These are phyloP conservation scores for Trichoderma atrobrunneum DNA, from an alignment of 2,329 filamentous ascomycete genomes.

Conservation along the genomic window DNA sequence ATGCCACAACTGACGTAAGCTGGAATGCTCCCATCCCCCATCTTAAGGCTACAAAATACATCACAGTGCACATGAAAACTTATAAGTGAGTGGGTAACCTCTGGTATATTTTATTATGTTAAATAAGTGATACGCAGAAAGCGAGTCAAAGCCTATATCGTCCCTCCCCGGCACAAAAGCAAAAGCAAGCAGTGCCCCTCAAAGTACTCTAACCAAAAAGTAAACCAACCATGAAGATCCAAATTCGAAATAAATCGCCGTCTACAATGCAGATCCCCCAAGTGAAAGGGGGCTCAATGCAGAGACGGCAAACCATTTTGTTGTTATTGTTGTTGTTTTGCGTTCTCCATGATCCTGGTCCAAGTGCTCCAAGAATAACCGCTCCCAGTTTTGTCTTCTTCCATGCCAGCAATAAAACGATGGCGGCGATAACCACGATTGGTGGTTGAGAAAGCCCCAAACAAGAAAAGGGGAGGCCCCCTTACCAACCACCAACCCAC, in stretches of 20 bases:
- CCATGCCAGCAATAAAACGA: constrained; percentile 11
- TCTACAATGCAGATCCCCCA: constrained; percentile 5
- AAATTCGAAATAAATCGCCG: background rate
- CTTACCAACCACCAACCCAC: constrained; percentile 90
- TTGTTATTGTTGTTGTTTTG: background rate
- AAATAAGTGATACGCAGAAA: constrained; percentile 63
- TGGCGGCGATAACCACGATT: constrained; percentile 58
- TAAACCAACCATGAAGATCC: constrained; percentile 2
- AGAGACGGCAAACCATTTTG: constrained; percentile 3
- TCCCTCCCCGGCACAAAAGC: constrained; percentile 24
- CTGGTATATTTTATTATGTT: constrained; percentile 55
- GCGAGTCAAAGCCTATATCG: constrained; percentile 52
- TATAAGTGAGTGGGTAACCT: constrained; percentile 60
- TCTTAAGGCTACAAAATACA: background rate
- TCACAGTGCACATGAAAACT: background rate
- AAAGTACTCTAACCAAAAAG: constrained; percentile 1
- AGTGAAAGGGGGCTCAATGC: background rate
- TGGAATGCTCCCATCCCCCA: background rate
- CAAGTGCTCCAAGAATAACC: background rate
- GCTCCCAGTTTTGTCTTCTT: background rate
- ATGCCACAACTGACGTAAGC: background rate
- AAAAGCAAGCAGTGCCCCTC: constrained; percentile 8
- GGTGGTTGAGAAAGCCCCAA: constrained; percentile 40
- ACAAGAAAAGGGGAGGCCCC: constrained; percentile 31
- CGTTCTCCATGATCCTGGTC: background rate